Base-by-base conservation (phyloP, 176 grass and related monocot genomes). In the Dactylis glomerata region DNA sequence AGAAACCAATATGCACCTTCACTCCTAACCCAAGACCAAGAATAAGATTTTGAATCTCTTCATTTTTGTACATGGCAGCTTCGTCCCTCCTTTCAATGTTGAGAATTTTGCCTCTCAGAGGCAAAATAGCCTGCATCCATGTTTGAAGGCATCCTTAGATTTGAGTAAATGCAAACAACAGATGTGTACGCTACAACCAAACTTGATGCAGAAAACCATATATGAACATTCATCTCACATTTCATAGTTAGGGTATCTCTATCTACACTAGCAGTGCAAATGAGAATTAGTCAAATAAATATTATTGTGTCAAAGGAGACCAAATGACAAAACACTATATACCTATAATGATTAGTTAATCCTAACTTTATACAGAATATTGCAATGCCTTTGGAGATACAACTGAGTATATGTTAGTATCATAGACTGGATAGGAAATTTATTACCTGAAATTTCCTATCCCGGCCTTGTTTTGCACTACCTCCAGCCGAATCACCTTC, bases 31-130 rank as follows among this genome's bases (percentile, higher is more conserved):
- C 96, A 90, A 99, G 90, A 42, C 2, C 96, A 66, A 94, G 93
- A 85, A 99, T 99, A 57, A 96, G 91, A 86, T 95, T 99, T 90
- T 99, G 96, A 66, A 99, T 96, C 81, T 99, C 93, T 91, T 94
- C 93, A 56, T 94, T 99, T 87, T 96, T 99, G 81, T 99, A 99
- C 89, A 99, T n/a, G n/a, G 96, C 86, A 81, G 96, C 96, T 92
- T 96, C 96, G 33, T 99, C 93, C 87, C 12, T 95, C 88, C 89
- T 89, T 86, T 99, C 96, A 76, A 99, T 99, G 79, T 99, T 96
- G 26, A 99, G 89, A 90, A 96, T 99, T 90, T 99, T 96, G 73
- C 93, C 96, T 80, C 91, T 94, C 42, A 99, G 81, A 72, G 93
- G 96, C 76, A 99, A 94, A 88, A 99, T 90, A 63, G 96, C 96